A percentile compares a stretch with the other conserved stretches of the same genome.
phyloP scores from a whole-genome alignment of 805 yeast species.

The Candida adriatica region DNA sequence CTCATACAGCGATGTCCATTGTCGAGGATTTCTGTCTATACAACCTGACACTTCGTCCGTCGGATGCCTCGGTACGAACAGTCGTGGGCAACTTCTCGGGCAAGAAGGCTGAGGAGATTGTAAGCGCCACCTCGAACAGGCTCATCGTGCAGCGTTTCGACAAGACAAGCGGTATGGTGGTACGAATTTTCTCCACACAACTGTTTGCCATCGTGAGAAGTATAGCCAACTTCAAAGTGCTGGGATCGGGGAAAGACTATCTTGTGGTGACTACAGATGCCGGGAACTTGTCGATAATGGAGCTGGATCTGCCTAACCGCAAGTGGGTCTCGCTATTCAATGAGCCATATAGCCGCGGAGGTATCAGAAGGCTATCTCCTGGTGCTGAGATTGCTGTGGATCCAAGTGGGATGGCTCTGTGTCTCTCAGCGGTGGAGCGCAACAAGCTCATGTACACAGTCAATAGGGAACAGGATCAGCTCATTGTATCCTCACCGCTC shows the following conservation, averaged over 20 bases:
- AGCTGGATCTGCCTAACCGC: slow-evolving; percentile 35
- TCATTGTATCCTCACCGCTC: slow-evolving; percentile 64
- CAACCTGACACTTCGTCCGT: slow-evolving; percentile 61
- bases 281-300: slow-evolving; percentile 57
- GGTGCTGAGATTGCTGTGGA: slow-evolving; percentile 69
- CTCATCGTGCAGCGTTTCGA: slow-evolving; percentile 50
- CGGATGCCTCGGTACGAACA: slow-evolving; percentile 46
- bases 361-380: slow-evolving; percentile 68
- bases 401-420: slow-evolving; percentile 60
- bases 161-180: slow-evolving; percentile 48
- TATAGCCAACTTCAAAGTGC: slow-evolving; percentile 42
- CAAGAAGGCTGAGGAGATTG: slow-evolving; percentile 52
- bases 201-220: slow-evolving; percentile 53
- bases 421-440: slow-evolving; percentile 68
- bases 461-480: slow-evolving; percentile 36
- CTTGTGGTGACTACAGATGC: slow-evolving; percentile 74
- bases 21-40: slow-evolving; percentile 41
- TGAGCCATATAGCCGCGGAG: slow-evolving; percentile 69
- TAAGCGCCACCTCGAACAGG: slow-evolving; percentile 47
- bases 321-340: slow-evolving; percentile 39
- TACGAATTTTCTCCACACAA: slow-evolving; percentile 34
- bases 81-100: slow-evolving; percentile 67
- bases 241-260: slow-evolving; percentile 48
- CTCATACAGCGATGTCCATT: slow-evolving; percentile 3
- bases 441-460: slow-evolving; percentile 66